Conservation (phyloP, 306 rosid species). For the Gleditsia sinensis region DNA sequence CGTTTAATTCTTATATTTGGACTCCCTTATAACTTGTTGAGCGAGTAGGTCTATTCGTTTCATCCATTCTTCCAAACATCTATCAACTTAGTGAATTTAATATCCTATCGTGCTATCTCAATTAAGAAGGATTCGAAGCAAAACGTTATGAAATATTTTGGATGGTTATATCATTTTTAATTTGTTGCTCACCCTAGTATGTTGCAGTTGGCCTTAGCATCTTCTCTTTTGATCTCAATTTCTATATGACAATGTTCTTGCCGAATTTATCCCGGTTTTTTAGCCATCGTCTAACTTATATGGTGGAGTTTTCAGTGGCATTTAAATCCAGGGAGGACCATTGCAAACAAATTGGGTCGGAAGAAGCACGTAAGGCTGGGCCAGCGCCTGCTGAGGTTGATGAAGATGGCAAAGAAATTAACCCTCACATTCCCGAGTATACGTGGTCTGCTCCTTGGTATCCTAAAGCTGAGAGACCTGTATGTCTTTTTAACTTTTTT, state of each 20-base stretch:
- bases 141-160: too few relatives aligned
- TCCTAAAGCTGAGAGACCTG: constrained; percentile 54
- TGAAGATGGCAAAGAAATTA: constrained; percentile 73
- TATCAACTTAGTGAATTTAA: too few relatives aligned
- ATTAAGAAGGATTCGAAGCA: background rate
- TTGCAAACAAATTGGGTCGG: constrained; percentile 56
- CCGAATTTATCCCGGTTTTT: background rate
- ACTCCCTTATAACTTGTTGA: background rate
- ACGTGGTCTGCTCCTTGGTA: constrained; percentile 67
- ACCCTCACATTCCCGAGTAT: constrained; percentile 66
- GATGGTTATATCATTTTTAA: too few relatives aligned
- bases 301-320: constrained; percentile 44
- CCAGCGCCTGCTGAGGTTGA: too few relatives aligned
- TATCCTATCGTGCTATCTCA: background rate
- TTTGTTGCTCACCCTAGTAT: background rate
- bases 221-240: background rate
- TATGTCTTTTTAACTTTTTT: constrained; percentile 28
- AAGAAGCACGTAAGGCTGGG: constrained; percentile 69
- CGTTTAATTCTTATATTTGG: background rate
- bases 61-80: too few relatives aligned
- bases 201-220: background rate
- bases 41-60: background rate
- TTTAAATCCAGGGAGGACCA: constrained; percentile 66
- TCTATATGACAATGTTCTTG: background rate
- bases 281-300: background rate